Evolutionary conservation across 768 basidiomycete genomes (phyloP).

Genomic region (Russula emetica): DNA sequence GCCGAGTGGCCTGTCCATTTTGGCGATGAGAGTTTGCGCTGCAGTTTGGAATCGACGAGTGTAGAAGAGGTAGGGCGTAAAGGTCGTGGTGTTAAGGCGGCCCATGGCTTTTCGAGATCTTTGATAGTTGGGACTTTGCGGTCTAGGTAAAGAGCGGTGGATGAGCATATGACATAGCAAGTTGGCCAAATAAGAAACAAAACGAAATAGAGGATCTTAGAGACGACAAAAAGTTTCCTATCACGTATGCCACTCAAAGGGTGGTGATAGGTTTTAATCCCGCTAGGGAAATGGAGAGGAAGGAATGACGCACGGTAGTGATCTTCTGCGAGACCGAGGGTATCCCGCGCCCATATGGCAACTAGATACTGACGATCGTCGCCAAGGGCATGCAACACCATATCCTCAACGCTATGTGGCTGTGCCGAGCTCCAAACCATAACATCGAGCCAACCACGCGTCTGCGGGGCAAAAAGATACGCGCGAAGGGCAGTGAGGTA

Average conservation of each 20-base stretch:
- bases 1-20: constrained; percentile 38
- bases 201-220: neutral
- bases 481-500: constrained; percentile 57
- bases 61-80: neutral
- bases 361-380: constrained; percentile 40
- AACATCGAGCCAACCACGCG: constrained; percentile 66
- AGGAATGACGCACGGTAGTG: constrained; percentile 59
- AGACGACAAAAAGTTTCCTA: constrained; percentile 23
- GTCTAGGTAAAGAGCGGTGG: constrained; percentile 13
- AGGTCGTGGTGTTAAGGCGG: constrained; percentile 32
- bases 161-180: neutral
- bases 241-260: constrained; percentile 9
- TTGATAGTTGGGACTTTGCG: constrained; percentile 59
- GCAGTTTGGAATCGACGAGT: neutral
- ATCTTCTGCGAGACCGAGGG: constrained; percentile 55
- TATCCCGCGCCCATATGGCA: constrained; percentile 78
- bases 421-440: constrained; percentile 91
- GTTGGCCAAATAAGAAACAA: constrained; percentile 22
- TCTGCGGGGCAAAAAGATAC: constrained; percentile 60
- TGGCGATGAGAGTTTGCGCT: neutral
- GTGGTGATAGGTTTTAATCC: constrained; percentile 9
- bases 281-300: neutral
- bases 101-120: constrained; percentile 68
- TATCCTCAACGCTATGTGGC: constrained; percentile 69
- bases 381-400: constrained; percentile 64